Percentiles rank a stretch among this genome's conserved stretches.
Evolutionary conservation across 805 yeast species (phyloP).

Genomic region (Metschnikowia bowlesiae): DNA sequence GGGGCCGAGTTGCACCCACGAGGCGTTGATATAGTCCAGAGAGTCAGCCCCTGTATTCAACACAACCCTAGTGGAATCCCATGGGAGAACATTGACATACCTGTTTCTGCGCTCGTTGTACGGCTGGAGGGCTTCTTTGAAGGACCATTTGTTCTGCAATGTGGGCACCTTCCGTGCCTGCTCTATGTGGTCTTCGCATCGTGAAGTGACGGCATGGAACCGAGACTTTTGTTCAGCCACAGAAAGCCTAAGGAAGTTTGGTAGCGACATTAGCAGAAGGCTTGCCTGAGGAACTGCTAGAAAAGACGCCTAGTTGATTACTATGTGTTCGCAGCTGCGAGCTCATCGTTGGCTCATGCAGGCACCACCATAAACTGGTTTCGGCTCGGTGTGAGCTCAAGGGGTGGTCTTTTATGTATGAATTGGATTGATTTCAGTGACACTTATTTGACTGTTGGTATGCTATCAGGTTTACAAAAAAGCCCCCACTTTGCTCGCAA

Average conservation of each 20-base stretch:
- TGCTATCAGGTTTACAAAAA: no score
- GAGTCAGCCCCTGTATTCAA: constrained; percentile 19
- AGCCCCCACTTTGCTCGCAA: no score
- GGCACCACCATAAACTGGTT: background rate
- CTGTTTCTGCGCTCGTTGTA: constrained; percentile 37
- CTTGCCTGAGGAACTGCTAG: background rate
- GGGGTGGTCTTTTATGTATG: no score
- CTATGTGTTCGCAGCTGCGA: background rate
- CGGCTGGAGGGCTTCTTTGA: constrained; percentile 7
- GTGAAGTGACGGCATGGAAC: constrained; percentile 6
- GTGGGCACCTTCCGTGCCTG: constrained; percentile 9
- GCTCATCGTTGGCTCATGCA: background rate
- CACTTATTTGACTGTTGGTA: no score
- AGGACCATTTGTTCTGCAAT: constrained; percentile 8
- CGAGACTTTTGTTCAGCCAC: constrained; percentile 7
- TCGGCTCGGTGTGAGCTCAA: no score
- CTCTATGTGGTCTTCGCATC: constrained; percentile 10
- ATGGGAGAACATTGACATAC: constrained; percentile 62
- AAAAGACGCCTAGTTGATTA: background rate
- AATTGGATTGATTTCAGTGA: no score
- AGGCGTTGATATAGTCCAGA: constrained; percentile 39
- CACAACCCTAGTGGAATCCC: constrained; percentile 53
- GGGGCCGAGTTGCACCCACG: constrained; percentile 22
- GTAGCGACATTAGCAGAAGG: background rate
- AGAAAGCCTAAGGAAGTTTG: constrained; percentile 7